Percentiles rank a stretch among this genome's conserved stretches.
Conservation (phyloP, 805 yeast species). For the Kuraishia floccosa region DNA sequence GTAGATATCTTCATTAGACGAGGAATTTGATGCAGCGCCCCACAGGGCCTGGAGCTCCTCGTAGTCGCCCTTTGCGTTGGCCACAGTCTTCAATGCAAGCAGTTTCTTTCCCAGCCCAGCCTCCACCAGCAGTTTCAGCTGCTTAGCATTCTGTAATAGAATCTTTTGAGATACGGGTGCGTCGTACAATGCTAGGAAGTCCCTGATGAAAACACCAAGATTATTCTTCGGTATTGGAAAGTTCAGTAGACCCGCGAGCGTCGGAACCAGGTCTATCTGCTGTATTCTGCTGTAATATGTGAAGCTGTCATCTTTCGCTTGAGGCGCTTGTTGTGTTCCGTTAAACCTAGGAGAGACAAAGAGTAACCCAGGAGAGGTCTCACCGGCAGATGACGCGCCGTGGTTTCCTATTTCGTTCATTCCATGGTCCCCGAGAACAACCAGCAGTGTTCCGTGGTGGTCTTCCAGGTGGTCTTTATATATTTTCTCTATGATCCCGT, state of each 20-base stretch:
- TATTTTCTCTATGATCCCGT: conserved; percentile 42
- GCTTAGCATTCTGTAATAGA: conserved; percentile 45
- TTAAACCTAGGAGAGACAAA: conserved; percentile 55
- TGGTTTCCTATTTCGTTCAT: conserved; percentile 95
- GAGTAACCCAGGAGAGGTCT: conserved; percentile 76
- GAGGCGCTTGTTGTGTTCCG: conserved; percentile 22
- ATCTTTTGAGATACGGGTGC: conserved; percentile 21
- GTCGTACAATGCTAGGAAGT: conserved; percentile 43
- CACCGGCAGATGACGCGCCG: conserved; percentile 92
- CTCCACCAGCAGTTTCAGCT: conserved; percentile 35
- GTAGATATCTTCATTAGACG: conserved; percentile 10
- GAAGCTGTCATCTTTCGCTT: conserved; percentile 28
- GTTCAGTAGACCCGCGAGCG: conserved; percentile 48
- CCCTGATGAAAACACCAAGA: conserved; percentile 59
- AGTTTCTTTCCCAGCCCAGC: conserved; percentile 13
- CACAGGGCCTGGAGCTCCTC: conserved; percentile 7
- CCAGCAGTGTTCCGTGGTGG: conserved; percentile 42
- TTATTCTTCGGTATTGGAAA: conserved; percentile 62
- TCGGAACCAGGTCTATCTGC: conserved; percentile 69
- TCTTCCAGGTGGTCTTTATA: conserved; percentile 21
- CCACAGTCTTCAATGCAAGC: conserved; percentile 5
- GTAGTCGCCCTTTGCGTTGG: conserved; percentile 1
- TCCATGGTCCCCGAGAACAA: conserved; percentile 90
- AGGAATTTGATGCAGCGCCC: conserved; percentile 3
- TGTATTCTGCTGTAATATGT: conserved; percentile 40